Evolutionary conservation across 352 stramenopile genomes (phyloP).

Genomic region (Globisporangium spinosum): DNA sequence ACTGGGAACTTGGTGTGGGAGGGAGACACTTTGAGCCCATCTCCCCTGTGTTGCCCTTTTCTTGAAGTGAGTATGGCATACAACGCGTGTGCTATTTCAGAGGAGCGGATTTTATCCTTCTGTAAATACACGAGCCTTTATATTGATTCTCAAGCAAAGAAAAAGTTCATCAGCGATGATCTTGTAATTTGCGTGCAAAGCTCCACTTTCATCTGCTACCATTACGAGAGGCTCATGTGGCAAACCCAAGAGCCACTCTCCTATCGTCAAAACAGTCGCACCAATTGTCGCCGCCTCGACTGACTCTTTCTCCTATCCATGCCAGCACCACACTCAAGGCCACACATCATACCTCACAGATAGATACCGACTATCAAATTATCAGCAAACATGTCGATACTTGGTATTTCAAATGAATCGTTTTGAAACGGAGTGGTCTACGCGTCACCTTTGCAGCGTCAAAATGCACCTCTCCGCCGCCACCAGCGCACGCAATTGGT

Average conservation of each 20-base stretch:
- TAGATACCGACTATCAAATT: not conserved
- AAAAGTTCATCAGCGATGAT: no score
- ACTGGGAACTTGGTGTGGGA: not conserved
- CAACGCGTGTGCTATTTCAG: constrained; percentile 12
- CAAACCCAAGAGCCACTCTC: not conserved
- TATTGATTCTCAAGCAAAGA: not conserved
- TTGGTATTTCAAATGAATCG: not conserved
- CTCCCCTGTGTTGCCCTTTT: constrained; percentile 6
- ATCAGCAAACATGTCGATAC: not conserved
- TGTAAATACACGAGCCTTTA: not conserved
- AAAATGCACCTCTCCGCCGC: not conserved
- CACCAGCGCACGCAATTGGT: not conserved
- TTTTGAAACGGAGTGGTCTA: not conserved
- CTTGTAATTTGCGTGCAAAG: not conserved
- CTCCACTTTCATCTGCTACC: not conserved
- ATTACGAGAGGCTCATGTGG: not conserved
- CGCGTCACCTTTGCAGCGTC: not conserved
- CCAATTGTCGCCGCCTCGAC: not conserved
- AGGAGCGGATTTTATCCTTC: not conserved
- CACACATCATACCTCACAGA: not conserved
- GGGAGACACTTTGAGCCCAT: not conserved
- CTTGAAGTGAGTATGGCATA: constrained; percentile 12
- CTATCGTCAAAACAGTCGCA: not conserved
- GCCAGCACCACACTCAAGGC: not conserved
- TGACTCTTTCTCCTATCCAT: constrained; percentile 1